Evolutionary conservation across 83 land plant species (phyloP).

Genomic region (Picea abies): DNA sequence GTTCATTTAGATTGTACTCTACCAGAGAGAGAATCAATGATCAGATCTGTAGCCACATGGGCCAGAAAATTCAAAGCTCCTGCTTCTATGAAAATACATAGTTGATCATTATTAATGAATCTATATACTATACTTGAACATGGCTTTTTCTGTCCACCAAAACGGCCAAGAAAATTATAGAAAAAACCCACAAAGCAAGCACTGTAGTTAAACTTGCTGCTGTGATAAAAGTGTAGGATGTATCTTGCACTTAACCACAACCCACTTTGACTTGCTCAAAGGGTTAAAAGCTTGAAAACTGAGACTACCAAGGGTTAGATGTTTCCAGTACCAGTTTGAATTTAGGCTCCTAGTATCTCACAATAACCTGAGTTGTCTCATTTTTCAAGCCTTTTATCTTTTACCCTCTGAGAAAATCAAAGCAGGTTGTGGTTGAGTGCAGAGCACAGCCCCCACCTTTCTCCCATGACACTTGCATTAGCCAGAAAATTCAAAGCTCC

Average conservation of each 20-base stretch:
- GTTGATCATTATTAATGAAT: slow-evolving; percentile 2
- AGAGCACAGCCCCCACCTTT: no score
- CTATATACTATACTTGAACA: not conserved
- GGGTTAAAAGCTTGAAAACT: no score
- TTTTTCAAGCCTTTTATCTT: no score
- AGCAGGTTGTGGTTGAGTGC: no score
- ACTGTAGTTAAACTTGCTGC: not conserved
- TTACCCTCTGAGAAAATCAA: no score
- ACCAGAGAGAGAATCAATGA: not conserved
- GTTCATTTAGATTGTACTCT: not conserved
- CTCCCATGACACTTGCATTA: not conserved
- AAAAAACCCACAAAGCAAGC: not conserved
- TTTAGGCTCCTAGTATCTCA: no score
- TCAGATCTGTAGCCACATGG: not conserved
- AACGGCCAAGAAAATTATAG: not conserved
- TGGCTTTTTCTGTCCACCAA: not conserved
- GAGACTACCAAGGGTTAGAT: no score
- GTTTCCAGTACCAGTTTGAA: no score
- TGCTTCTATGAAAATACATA: not conserved
- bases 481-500: not conserved
- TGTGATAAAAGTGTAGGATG: no score
- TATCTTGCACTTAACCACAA: no score
- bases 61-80: not conserved
- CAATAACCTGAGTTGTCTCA: no score
- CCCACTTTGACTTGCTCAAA: no score